Evolutionary conservation across 2,329 filamentous ascomycete species (phyloP).

Genomic region (Stylonectria norvegica): DNA sequence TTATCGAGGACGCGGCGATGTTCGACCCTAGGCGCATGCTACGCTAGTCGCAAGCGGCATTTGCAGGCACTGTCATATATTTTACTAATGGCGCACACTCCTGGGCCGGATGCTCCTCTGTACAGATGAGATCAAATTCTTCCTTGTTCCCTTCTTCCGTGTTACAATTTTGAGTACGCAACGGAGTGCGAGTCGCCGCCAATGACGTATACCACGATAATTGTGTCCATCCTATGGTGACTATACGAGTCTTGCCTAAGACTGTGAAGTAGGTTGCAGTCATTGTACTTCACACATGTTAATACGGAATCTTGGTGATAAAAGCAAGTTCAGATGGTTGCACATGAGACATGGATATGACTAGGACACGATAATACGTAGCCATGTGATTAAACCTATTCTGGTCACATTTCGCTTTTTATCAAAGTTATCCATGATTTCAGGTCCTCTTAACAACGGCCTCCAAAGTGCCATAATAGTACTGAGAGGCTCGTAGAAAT

Average conservation of each 20-base stretch:
- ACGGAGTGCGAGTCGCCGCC: background rate
- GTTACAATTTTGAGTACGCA: background rate
- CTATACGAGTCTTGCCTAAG: background rate
- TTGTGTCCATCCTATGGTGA: background rate
- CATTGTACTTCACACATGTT: background rate
- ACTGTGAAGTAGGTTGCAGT: background rate
- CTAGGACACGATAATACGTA: background rate
- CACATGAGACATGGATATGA: background rate
- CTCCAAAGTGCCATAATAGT: no score
- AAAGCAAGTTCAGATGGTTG: background rate
- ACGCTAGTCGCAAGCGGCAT: background rate
- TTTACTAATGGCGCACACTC: background rate
- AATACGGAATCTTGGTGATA: background rate
- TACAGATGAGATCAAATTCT: background rate
- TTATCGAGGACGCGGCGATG: background rate
- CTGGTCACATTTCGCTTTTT: background rate
- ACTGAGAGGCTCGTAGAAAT: no score
- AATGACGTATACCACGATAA: background rate
- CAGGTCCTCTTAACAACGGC: no score
- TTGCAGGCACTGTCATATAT: background rate
- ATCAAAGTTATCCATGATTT: background rate
- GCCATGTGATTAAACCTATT: background rate
- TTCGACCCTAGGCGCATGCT: background rate
- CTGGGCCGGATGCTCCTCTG: background rate
- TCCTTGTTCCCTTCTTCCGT: background rate